Percentiles rank a stretch among this genome's conserved stretches.
Conservation (phyloP, 1,284 basidiomycete species). For the Agaricales sp. region DNA sequence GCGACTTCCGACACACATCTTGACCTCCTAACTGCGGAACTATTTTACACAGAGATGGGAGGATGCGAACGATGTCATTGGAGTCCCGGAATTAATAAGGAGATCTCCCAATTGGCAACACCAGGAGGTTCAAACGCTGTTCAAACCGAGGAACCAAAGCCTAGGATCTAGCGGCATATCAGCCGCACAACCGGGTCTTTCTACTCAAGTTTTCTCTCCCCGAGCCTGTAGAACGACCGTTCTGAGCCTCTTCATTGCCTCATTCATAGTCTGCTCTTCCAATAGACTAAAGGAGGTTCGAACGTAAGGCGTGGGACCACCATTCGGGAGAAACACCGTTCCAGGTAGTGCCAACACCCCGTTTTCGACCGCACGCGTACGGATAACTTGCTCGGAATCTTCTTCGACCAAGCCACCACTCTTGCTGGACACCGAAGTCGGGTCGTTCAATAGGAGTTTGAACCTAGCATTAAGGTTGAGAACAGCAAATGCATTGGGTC, state of each 20-base stretch:
- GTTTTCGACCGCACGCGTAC: conserved; percentile 66
- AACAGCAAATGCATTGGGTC: conserved; percentile 8
- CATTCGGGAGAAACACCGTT: conserved; percentile 65
- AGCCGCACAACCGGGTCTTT: no score
- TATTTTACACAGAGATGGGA: no score
- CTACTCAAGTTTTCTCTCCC: no score
- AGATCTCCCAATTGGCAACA: no score
- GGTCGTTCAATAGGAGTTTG: conserved; percentile 39
- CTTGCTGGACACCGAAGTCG: conserved; percentile 10
- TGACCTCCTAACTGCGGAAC: no score
- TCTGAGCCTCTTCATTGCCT: conserved; percentile 60
- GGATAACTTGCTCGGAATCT: conserved; percentile 74
- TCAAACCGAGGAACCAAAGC: no score
- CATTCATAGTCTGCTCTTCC: conserved; percentile 60
- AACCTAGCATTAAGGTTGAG: conserved; percentile 36
- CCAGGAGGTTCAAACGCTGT: no score
- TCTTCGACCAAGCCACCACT: conserved; percentile 36
- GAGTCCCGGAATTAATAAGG: no score
- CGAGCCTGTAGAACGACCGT: background rate
- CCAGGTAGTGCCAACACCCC: conserved; percentile 89
- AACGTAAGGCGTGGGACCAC: conserved; percentile 60
- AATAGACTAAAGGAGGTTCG: conserved; percentile 74
- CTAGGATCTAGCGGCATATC: no score
- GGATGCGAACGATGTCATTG: no score
- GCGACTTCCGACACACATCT: no score